phyloP scores from a whole-genome alignment of 495 filamentous ascomycete genomes.

The Polyplosphaeria fusca region DNA sequence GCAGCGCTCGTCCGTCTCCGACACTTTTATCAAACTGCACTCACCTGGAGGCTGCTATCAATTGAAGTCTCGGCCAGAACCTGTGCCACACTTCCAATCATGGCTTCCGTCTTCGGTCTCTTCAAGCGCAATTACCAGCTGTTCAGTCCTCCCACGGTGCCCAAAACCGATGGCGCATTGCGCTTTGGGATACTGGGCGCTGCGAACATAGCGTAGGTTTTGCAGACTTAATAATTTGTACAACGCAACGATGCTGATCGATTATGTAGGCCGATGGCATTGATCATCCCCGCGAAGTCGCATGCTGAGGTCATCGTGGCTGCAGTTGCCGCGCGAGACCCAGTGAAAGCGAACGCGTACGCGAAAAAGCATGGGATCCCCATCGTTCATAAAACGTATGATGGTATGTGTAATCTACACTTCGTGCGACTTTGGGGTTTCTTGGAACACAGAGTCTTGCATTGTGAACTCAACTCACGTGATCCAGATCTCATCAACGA shows the following conservation, averaged over 20 bases:
- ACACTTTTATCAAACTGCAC: too few relatives aligned
- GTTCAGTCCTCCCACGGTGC: conserved; percentile 35
- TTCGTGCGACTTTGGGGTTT: background rate
- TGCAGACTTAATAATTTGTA: background rate
- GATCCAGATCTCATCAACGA: conserved; percentile 48
- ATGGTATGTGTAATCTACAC: conserved; percentile 19
- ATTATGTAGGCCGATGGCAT: conserved; percentile 46
- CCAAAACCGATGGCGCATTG: conserved; percentile 43
- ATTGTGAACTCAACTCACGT: background rate
- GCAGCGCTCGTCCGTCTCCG: too few relatives aligned
- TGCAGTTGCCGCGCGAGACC: conserved; percentile 58
- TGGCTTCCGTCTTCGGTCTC: background rate
- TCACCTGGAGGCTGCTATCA: too few relatives aligned
- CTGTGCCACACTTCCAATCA: too few relatives aligned
- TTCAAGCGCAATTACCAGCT: background rate
- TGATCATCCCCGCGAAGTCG: conserved; percentile 56
- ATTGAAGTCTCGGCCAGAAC: too few relatives aligned
- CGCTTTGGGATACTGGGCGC: conserved; percentile 52
- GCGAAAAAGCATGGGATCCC: conserved; percentile 58
- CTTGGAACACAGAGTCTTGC: background rate
- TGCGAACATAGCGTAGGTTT: conserved; percentile 46
- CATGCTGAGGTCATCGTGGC: conserved; percentile 60
- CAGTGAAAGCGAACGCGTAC: conserved; percentile 50
- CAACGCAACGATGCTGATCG: too few relatives aligned
- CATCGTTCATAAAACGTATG: conserved; percentile 49